Base-by-base conservation (phyloP, 2,329 filamentous ascomycete species). In the Arthrobotrys sphaeroides region DNA sequence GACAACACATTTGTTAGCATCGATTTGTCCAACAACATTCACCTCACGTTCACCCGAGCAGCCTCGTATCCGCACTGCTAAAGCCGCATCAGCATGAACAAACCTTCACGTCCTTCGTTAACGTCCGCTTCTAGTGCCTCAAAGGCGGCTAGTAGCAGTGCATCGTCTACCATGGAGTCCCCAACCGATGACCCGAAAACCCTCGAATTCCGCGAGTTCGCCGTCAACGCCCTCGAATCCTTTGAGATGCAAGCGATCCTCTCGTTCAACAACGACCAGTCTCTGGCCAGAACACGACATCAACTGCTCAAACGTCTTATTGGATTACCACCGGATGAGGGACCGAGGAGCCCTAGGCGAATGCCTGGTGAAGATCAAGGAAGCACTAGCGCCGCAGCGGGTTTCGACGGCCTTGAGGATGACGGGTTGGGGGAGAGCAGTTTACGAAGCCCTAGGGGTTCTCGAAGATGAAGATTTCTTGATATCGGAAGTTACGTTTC, bases 181-280 rank as follows among this genome's bases (percentile, higher is more conserved):
- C 57, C 55, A 22, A 64, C 72, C 7, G 72, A 75, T 22, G 72
- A 75, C 47, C 72, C 72, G n/a, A 75, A 60, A 31, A 69, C 57
- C 10, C 22, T 69, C 0, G 72, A 75, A 24, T 59, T 75, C 45
- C 72, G 72, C 49, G 72, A 75, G 26, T 75, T 75, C 36, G 72
- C 72, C 31, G 64, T 75, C 16, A 65, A 57, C 13, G 72, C 64
- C 18, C 38, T 75, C 2, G 72, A 75, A 22, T 75, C 72, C 5
- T 75, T 75, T 28, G 72, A 75, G 42, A 68, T 75, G 64, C 72
- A 75, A 28, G 64, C 72, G 18, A 69, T 75, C 31, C 28, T 64
- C 9, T 68, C 72, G 9, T 64, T 75, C 33, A 75, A 64, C 13
- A 69, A 75, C 36, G 64, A 75, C 16, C 47, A 64, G 28, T 69